Evolutionary conservation across 2,329 filamentous ascomycete genomes (phyloP).

Genomic region (Fragosphaeria purpurea): DNA sequence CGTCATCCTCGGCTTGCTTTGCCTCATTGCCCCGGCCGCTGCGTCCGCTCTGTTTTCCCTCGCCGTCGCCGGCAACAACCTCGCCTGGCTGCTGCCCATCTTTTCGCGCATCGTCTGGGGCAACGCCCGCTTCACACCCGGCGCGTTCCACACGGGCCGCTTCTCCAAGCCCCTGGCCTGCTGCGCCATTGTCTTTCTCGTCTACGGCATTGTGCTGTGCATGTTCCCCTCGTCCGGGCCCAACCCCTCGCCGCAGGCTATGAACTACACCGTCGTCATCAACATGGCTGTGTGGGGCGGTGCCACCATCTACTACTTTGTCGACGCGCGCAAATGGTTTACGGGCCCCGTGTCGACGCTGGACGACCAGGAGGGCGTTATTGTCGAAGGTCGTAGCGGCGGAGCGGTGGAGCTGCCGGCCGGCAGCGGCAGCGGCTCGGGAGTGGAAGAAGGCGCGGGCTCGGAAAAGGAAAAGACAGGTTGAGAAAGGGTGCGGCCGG

Average conservation of each 20-base stretch:
- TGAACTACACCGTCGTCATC: conserved; percentile 57
- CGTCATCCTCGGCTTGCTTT: conserved; percentile 45
- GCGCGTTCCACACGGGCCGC: conserved; percentile 48
- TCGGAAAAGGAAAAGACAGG: too few species aligned
- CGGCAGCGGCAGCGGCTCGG: too few species aligned
- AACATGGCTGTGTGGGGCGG: conserved; percentile 50
- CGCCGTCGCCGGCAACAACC: conserved; percentile 48
- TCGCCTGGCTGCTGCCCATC: conserved; percentile 51
- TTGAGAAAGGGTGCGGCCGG: too few species aligned
- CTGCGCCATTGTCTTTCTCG: conserved; percentile 41
- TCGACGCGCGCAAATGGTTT: conserved; percentile 50
- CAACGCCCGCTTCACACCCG: conserved; percentile 44
- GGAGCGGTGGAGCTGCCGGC: too few species aligned
- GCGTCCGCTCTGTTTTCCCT: conserved; percentile 50
- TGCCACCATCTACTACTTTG: conserved; percentile 42
- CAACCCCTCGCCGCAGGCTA: conserved; percentile 35
- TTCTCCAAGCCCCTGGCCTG: conserved; percentile 43
- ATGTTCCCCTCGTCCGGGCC: conserved; percentile 51
- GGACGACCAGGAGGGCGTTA: conserved; percentile 13
- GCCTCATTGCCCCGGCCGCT: conserved; percentile 46
- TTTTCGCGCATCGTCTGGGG: conserved; percentile 50
- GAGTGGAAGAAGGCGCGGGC: too few species aligned
- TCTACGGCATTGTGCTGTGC: conserved; percentile 43
- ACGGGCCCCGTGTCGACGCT: conserved; percentile 49
- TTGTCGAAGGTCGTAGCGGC: not conserved